Base-by-base conservation (phyloP, 495 filamentous ascomycete genomes). In the Hypoxylon crocopeplum region DNA sequence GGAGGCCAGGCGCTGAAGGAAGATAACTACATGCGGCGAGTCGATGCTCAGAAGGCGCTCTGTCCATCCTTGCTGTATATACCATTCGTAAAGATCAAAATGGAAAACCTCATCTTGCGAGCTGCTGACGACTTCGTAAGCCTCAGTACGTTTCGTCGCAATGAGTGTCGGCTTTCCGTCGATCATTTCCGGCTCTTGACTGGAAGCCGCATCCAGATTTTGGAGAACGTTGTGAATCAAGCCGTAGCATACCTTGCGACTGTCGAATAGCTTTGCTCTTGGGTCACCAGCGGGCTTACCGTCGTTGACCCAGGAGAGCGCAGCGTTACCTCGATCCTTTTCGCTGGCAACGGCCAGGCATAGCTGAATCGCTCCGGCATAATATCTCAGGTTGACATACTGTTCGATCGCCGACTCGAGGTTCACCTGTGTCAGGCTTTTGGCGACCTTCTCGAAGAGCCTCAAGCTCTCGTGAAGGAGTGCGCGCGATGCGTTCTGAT, bases 51-150 rank as follows among this genome's bases (percentile, higher is more conserved):
- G 84, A 30, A 99, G 79, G 3, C 90, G 86, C 47, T 98, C 91
- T 20, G 78, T 86, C 84, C 89, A 91, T 29, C 87, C 86, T 67
- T 92, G 87, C 27, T 79, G 72, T 34, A 97, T 82, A 71, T 98
- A 97, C 95, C 95, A 99, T 55, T 97, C 94, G 69, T 97, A 99
- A 45, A 99, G 79, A 60, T 91, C 88, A 21, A 90, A 93, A 70
- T 98, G 85, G 75, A 98, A 99, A 1, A 96, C 86, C 61, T 96
- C 91, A 61, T 99, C 94, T 7, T 82, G 79, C 0, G 93, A 97
- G 39, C 80, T 84, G 66, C 94, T 87, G 66, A 98, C 88, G 0
- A 95, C 86, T 39, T 82, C 82, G 72, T 97, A 95, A 0, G 94
- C 93, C 73, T 99, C 94, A 47, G 82, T 82, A 56, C 88, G 84